These are phyloP conservation scores for Diversispora eburnea DNA, from an alignment of 192 early-diverging fungal genomes.

Conservation along the genomic window DNA sequence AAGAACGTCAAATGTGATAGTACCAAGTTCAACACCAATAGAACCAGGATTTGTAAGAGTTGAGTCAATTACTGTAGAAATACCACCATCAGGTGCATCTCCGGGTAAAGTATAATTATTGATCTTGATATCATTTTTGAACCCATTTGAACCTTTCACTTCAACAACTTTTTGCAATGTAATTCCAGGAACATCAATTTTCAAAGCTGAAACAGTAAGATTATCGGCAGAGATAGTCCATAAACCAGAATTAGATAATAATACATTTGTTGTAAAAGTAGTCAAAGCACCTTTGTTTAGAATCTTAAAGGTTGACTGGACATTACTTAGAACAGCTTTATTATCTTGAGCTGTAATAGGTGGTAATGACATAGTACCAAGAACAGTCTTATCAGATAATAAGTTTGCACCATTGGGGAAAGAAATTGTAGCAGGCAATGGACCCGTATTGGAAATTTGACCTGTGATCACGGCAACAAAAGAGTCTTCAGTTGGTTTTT, in stretches of 20 bases:
- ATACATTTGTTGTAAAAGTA: constrained; percentile 47
- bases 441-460: constrained; percentile 38
- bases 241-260: constrained; percentile 44
- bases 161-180: constrained; percentile 44
- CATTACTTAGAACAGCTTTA: background rate
- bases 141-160: constrained; percentile 37
- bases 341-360: constrained; percentile 28
- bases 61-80: constrained; percentile 61
- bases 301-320: constrained; percentile 37
- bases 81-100: constrained; percentile 53
- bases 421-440: constrained; percentile 36
- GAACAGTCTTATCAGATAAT: constrained; percentile 34
- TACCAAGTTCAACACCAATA: constrained; percentile 47
- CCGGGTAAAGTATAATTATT: constrained; percentile 40
- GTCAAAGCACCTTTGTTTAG: constrained; percentile 40
- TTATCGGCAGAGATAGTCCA: constrained; percentile 48
- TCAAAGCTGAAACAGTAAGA: constrained; percentile 52
- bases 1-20: constrained; percentile 25
- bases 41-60: constrained; percentile 58
- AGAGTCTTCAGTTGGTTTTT: constrained; percentile 34
- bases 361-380: constrained; percentile 50
- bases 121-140: constrained; percentile 34
- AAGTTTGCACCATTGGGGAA: constrained; percentile 40
- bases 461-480: constrained; percentile 40
- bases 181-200: constrained; percentile 46